Base-by-base conservation (phyloP, 2,329 filamentous ascomycete genomes). In the Arthrinium puccinioides region DNA sequence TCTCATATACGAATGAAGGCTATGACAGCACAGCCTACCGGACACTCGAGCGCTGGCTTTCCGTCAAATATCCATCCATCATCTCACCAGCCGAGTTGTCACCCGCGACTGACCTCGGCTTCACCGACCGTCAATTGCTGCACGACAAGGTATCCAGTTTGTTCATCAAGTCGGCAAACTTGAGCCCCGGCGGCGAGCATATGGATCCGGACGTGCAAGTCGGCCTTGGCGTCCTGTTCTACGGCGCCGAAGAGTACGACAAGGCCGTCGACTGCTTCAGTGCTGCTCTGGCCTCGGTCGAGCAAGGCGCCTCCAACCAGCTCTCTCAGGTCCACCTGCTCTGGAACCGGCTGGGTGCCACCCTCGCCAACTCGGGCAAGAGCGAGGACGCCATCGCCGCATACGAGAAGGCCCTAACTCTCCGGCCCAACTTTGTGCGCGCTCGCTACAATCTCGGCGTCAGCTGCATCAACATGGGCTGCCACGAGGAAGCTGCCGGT, bases 121-220 rank as follows among this genome's bases (percentile, higher is more conserved):
- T 97, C 67, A 96, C 89, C 20, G 90, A 97, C 64, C 84, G 90
- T 19, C 82, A 92, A 54, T 69, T 84, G 36, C 76, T 98, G 18
- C 92, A 97, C 61, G 83, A 90, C 51, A 87, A 87, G 55, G 86
- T 98, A 24, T 96, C 88, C 1, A 75, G 86, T 44, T 75, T 90
- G 29, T 98, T 96, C 65, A 94, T 98, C 55, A 71, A 82, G 57
- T 92, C 92, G 0, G 92, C 92, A 1, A 89, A 95, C 53, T 76
- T 96, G 33, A 92, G 87, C 21, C 92, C 92, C 0, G 82, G 87
- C 33, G 92, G 90, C 43, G 87, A 88, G 54, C 87, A 92, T 54
- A 97, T 98, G 85, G 94, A 98, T 55, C 92, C 92, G 0, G 92
- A 98, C 57, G 92, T 98, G 7, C 94, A 98, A 63, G 92, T 98